phyloP scores from a whole-genome alignment of 1,284 basidiomycete species.

The Rhodotorula sp. region DNA sequence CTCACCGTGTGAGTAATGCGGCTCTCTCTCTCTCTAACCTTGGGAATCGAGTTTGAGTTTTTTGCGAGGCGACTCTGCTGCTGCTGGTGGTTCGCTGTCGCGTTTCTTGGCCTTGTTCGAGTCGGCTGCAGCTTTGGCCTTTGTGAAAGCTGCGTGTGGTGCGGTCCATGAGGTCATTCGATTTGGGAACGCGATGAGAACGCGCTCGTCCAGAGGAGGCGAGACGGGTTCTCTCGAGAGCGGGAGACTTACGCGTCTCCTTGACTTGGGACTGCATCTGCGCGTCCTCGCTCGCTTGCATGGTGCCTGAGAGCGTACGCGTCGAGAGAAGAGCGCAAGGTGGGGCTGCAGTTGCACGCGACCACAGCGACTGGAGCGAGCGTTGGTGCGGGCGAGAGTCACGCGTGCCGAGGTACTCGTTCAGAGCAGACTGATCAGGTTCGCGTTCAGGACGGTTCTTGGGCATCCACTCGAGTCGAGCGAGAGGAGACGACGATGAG shows the following conservation, averaged over 20 bases:
- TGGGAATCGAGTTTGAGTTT: background rate
- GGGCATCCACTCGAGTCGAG: too few species aligned
- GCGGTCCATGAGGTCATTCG: too few species aligned
- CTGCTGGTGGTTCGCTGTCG: background rate
- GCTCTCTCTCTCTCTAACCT: too few species aligned
- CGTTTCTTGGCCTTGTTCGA: background rate
- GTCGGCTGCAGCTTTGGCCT: background rate
- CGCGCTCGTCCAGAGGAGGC: background rate
- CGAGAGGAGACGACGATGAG: too few species aligned
- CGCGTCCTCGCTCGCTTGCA: background rate
- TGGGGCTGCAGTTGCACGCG: background rate
- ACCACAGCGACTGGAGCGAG: conserved; percentile 2
- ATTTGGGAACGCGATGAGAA: too few species aligned
- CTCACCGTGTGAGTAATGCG: too few species aligned
- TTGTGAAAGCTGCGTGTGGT: background rate
- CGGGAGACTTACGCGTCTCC: background rate
- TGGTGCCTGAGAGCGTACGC: background rate
- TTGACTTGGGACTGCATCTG: background rate
- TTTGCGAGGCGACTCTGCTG: background rate
- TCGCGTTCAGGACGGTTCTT: background rate
- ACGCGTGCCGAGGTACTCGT: conserved; percentile 15
- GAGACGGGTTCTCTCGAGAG: too few species aligned
- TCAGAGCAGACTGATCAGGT: conserved; percentile 17
- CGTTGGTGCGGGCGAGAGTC: conserved; percentile 23
- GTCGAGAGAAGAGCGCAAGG: background rate